Evolutionary conservation across 352 stramenopile genomes (phyloP).

Genomic region (Phytophthora aleatoria): DNA sequence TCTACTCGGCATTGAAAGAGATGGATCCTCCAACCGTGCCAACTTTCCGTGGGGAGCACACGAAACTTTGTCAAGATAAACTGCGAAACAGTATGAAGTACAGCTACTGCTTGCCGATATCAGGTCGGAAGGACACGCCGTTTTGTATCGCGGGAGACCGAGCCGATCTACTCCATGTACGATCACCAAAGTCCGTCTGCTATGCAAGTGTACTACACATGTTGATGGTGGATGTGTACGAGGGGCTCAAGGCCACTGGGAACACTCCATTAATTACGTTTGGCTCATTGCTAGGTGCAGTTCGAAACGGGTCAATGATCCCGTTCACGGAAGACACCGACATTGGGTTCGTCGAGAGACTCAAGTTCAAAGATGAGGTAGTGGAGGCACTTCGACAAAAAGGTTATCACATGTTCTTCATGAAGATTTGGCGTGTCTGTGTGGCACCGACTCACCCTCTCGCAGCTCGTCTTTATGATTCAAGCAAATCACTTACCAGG

Average conservation of each 20-base stretch:
- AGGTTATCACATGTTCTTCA: conserved; percentile 59
- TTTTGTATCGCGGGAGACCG: conserved; percentile 50
- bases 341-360: conserved; percentile 38
- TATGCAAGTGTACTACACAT: conserved; percentile 59
- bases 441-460: conserved; percentile 44
- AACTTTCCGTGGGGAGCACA: conserved; percentile 28
- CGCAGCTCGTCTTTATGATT: conserved; percentile 37
- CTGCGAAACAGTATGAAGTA: conserved; percentile 9
- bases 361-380: conserved; percentile 14
- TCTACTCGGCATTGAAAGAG: conserved; percentile 26
- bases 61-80: conserved; percentile 22
- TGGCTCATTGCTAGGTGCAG: conserved; percentile 49
- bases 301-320: conserved; percentile 51
- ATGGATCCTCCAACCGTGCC: conserved; percentile 15
- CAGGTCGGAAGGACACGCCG: conserved; percentile 42
- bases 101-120: conserved; percentile 54
- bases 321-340: conserved; percentile 61
- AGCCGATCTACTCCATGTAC: conserved; percentile 42
- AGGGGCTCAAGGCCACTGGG: conserved; percentile 33
- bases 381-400: conserved; percentile 33
- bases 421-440: conserved; percentile 45
- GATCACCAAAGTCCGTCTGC: conserved; percentile 37
- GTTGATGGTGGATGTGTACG: conserved; percentile 58
- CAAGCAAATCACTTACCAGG: conserved; percentile 9
- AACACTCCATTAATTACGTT: conserved; percentile 42